Percentiles rank a stretch among this genome's conserved stretches.
Evolutionary conservation across 2,329 filamentous ascomycete genomes (phyloP).

Genomic region (Beauveria sp.): DNA sequence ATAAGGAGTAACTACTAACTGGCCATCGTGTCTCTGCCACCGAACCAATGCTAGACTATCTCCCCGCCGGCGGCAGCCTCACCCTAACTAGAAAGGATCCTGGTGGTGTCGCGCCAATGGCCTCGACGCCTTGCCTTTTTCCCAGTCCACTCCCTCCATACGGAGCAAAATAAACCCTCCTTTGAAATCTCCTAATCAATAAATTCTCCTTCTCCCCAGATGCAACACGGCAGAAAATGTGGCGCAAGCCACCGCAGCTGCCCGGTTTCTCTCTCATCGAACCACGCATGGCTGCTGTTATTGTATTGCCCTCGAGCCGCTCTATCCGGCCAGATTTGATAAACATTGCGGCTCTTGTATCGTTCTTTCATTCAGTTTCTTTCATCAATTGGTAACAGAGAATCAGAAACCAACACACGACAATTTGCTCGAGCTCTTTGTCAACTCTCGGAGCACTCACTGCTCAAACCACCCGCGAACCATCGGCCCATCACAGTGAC

Average conservation of each 20-base stretch:
- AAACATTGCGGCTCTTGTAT: too few species aligned
- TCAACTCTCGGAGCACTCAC: too few species aligned
- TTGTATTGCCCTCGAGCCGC: neutral
- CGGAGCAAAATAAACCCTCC: neutral
- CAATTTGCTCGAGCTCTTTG: too few species aligned
- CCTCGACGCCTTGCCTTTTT: neutral
- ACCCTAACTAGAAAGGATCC: neutral
- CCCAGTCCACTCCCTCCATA: neutral
- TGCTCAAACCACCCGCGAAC: too few species aligned
- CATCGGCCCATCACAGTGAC: too few species aligned
- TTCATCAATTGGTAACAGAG: too few species aligned
- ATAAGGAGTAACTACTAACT: too few species aligned
- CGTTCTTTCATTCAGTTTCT: too few species aligned
- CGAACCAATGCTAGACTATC: neutral
- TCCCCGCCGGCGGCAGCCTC: neutral
- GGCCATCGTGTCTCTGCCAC: neutral
- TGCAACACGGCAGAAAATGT: neutral
- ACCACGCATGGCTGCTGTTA: neutral
- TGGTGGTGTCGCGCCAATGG: neutral
- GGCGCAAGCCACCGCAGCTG: neutral
- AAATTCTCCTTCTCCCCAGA: neutral
- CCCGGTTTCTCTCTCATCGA: neutral
- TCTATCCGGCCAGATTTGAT: neutral
- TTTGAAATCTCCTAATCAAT: neutral
- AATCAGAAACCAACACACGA: too few species aligned